Base-by-base conservation (phyloP, 331 rosid species). In the Cydonia oblonga region DNA sequence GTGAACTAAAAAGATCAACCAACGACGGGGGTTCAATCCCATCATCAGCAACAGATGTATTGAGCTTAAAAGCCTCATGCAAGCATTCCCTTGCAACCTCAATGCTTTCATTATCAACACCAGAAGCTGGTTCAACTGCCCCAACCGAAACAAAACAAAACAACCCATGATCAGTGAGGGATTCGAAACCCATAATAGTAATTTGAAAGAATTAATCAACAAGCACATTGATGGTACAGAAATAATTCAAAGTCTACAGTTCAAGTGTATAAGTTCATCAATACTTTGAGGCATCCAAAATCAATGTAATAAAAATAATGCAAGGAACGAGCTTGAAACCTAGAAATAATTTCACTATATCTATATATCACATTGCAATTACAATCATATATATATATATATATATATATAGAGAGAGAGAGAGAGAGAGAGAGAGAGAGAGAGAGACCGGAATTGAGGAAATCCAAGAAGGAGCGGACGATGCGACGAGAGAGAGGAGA, bases 81-180 rank as follows among this genome's bases (percentile, higher is more conserved):
- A 93, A 81, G 76, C 97, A 90, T 86, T 90, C 96, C 73, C 70
- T 86, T 15, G 88, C 96, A 76, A 93, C 96, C 77, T 90, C 95
- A 78, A 93, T 78, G 73, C 95, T 93, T 73, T 93, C 98, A 64
- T 72, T 66, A 81, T 90, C 96, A 77, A 81, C 87, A 38, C 81
- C 91, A 20, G 86, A 78, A 40, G 80, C 86, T 3, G 87, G 88
- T 70, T 93, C 97, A 66, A 93, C 98, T 93, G 85, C 75, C 68
- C 64, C 79, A 80, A 29, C 69, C 5, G 42, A 76, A 51, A 64
- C 68, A 68, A n/a, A 49, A 70, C 44, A 20, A 16, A 75, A 51
- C 13, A 16, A 40, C 42, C 46, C 46, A 40, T 40, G 46, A 40
- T 40, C 46, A 40, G 46, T 40, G 46, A 40, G 46, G 46, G 46